Percentiles rank a stretch among this genome's conserved stretches.
These are phyloP conservation scores for Penicillium frequentans DNA, from an alignment of 2,329 filamentous ascomycete species.

Conservation along the genomic window DNA sequence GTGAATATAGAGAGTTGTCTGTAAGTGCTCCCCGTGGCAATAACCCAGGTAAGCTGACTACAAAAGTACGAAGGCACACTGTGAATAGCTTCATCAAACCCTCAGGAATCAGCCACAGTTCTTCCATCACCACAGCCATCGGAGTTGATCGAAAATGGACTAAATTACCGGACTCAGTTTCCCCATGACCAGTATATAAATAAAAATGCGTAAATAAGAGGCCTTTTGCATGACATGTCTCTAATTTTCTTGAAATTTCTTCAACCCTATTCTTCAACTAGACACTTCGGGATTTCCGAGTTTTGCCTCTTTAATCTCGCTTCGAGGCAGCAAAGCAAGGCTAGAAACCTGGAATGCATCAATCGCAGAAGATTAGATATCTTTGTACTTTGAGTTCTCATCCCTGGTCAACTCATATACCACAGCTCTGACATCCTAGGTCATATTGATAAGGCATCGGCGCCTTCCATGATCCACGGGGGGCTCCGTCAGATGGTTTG, in stretches of 20 bases:
- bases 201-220: no score
- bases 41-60: neutral
- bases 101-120: neutral
- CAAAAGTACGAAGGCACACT: neutral
- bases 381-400: neutral
- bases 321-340: neutral
- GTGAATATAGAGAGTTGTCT: neutral
- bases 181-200: no score
- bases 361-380: neutral
- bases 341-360: neutral
- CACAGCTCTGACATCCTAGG: no score
- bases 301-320: no score
- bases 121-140: neutral
- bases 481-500: slow-evolving; percentile 8
- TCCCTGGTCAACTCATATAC: neutral
- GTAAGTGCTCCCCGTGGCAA: neutral
- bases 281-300: no score
- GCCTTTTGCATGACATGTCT: no score
- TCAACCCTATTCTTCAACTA: no score
- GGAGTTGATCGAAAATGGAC: no score
- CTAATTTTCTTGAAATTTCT: no score
- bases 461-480: slow-evolving; percentile 15
- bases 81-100: neutral
- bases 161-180: no score
- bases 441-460: slow-evolving; percentile 13